Evolutionary conservation across 2,329 filamentous ascomycete species (phyloP), one percentile per base, ranked within the genome.

Genomic region (Fusarium nematophilum): DNA sequence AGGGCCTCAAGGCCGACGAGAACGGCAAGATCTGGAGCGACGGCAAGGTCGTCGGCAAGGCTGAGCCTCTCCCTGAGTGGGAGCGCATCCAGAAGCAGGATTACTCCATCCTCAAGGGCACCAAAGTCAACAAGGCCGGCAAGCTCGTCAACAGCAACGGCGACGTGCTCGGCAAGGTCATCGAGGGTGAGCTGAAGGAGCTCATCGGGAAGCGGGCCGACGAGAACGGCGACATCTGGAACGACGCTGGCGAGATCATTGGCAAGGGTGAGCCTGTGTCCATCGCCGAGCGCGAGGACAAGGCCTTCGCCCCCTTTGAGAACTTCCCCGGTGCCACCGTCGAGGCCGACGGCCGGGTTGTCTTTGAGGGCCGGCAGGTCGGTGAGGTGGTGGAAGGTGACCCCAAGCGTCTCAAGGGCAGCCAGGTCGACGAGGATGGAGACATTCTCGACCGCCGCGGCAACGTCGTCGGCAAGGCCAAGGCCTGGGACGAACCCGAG

Each of bases 211-310:
- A 84, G 67, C 84, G 84, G 68, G 78, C 86, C 27, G 88, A 91
- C 59, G 85, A 84, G 48, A 76, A 90, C 29, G 90, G 90, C 37
- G 81, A 89, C 62, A 88, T 92, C 75, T 91, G 86, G 85, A 87
- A 87, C 68, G 88, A 91, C 57, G 79, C 80, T 6, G 90, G 89
- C 57, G 85, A 90, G 71, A 79, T 89, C 30, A 83, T 91, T 44
- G 90, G 89, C 25, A 83, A 84, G 47, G 86, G 83, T 36, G 88
- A 91, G 74, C 83, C 88, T 10, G 57, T 75, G 1, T 83, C 88
- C 3, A 76, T 82, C 4, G 73, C 72, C 13, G 84, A 87, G 62
- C 78, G 81, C 4, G 81, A 83, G 30, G 80, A 81, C 1, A 76
- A 76, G 53, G 78, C 80, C 11, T 75, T 77, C 3, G 75, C 81